Conservation (phyloP, 2,329 filamentous ascomycete genomes). For the Neopestalotiopsis rosae region DNA sequence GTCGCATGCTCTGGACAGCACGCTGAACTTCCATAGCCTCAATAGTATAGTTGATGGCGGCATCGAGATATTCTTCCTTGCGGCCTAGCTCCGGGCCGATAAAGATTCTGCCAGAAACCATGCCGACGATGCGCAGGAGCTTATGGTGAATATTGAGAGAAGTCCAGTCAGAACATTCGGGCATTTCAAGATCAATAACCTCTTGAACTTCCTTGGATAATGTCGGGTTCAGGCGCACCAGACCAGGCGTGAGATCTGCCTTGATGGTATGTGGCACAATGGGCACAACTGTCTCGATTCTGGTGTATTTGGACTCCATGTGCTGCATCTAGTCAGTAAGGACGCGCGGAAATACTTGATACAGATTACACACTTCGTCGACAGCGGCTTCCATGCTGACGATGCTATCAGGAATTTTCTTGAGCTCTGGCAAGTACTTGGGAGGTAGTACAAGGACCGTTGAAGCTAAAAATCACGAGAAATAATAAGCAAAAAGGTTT, state of each 20-base stretch:
- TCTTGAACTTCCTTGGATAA: constrained; percentile 10
- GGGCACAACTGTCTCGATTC: constrained; percentile 3
- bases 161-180: constrained; percentile 42
- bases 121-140: constrained; percentile 51
- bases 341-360: background rate
- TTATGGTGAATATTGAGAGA: constrained; percentile 44
- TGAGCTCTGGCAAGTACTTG: constrained; percentile 10
- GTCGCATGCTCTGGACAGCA: constrained; percentile 32
- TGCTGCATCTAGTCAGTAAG: constrained; percentile 1
- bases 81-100: constrained; percentile 52
- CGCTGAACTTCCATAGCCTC: constrained; percentile 37
- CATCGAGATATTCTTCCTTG: constrained; percentile 49
- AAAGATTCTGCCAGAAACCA: constrained; percentile 52
- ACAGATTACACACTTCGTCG: background rate
- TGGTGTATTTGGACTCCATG: constrained; percentile 11
- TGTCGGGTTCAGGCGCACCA: constrained; percentile 3
- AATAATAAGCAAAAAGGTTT: background rate
- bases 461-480: background rate
- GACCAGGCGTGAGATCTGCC: constrained; percentile 10
- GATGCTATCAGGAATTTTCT: background rate
- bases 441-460: constrained; percentile 7
- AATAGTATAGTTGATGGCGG: constrained; percentile 52
- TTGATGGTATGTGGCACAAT: constrained; percentile 10
- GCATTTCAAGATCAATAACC: constrained; percentile 13
- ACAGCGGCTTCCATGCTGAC: constrained; percentile 11